Evolutionary conservation across 2,329 filamentous ascomycete genomes (phyloP).

Genomic region (Sarocladium brachiariae): DNA sequence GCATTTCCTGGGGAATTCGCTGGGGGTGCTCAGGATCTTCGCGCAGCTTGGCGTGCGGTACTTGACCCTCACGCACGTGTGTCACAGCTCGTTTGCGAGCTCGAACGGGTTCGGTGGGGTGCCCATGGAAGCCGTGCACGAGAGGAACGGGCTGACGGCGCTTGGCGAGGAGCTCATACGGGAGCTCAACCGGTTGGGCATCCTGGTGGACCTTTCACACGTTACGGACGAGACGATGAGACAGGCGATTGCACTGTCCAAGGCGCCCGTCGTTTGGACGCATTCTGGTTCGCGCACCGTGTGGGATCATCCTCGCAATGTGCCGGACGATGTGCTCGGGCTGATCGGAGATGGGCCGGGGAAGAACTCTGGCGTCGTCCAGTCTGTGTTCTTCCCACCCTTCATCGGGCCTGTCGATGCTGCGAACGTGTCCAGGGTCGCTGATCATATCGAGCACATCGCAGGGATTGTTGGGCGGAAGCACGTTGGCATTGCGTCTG

Average conservation of each 20-base stretch:
- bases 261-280: constrained; percentile 74
- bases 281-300: constrained; percentile 64
- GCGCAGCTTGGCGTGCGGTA: constrained; percentile 78
- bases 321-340: constrained; percentile 71
- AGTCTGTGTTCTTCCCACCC: constrained; percentile 65
- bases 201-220: constrained; percentile 73
- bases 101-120: constrained; percentile 1
- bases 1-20: constrained; percentile 86
- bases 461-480: constrained; percentile 72
- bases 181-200: constrained; percentile 15
- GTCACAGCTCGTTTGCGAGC: constrained; percentile 74
- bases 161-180: constrained; percentile 11
- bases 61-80: constrained; percentile 89
- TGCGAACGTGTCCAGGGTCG: constrained; percentile 38
- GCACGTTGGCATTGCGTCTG: constrained; percentile 74
- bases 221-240: constrained; percentile 17
- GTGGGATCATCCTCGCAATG: constrained; percentile 64
- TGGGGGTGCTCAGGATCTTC: constrained; percentile 67
- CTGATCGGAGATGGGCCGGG: constrained; percentile 48
- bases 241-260: constrained; percentile 16
- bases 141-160: constrained; percentile 28
- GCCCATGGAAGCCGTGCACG: constrained; percentile 61
- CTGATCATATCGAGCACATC: constrained; percentile 69
- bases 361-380: constrained; percentile 53
- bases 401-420: constrained; percentile 59